phyloP scores from a whole-genome alignment of 2,329 filamentous ascomycete genomes.

The Phialophora verrucosa region DNA sequence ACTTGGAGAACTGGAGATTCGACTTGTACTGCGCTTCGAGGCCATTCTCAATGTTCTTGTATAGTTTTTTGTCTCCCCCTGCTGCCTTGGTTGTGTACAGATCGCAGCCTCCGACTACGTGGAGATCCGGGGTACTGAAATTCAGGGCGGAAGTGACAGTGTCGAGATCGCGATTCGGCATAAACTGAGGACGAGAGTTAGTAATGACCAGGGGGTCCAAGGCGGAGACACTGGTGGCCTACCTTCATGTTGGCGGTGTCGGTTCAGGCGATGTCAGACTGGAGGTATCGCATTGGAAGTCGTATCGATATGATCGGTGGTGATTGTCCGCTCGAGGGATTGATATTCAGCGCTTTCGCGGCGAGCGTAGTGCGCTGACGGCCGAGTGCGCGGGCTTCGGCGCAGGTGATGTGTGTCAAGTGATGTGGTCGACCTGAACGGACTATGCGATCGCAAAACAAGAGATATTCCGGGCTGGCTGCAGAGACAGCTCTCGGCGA shows the following conservation, averaged over 20 bases:
- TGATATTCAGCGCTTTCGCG: neutral
- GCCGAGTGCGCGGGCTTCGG: constrained; percentile 5
- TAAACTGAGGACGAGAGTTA: constrained; percentile 67
- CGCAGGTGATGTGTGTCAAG: constrained; percentile 10
- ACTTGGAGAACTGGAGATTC: constrained; percentile 82
- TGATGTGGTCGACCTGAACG: constrained; percentile 27
- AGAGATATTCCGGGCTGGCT: constrained; percentile 52
- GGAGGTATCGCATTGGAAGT: constrained; percentile 14
- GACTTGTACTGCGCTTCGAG: constrained; percentile 91
- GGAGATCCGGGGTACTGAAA: constrained; percentile 91
- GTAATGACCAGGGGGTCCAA: constrained; percentile 2
- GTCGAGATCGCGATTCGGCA: constrained; percentile 89
- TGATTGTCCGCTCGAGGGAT: neutral
- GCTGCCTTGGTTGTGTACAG: constrained; percentile 97
- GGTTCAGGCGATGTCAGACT: constrained; percentile 18
- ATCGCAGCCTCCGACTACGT: constrained; percentile 91
- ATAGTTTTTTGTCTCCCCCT: constrained; percentile 93
- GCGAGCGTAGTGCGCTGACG: neutral
- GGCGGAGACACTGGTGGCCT: constrained; percentile 16
- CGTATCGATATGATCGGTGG: neutral
- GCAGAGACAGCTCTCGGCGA: constrained; percentile 51
- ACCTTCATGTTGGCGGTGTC: constrained; percentile 40
- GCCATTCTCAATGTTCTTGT: constrained; percentile 91
- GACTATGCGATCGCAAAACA: constrained; percentile 53
- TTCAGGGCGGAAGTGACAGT: constrained; percentile 90